phyloP scores from a whole-genome alignment of 2,329 filamentous ascomycete genomes.

The Colletotrichum shisoi region DNA sequence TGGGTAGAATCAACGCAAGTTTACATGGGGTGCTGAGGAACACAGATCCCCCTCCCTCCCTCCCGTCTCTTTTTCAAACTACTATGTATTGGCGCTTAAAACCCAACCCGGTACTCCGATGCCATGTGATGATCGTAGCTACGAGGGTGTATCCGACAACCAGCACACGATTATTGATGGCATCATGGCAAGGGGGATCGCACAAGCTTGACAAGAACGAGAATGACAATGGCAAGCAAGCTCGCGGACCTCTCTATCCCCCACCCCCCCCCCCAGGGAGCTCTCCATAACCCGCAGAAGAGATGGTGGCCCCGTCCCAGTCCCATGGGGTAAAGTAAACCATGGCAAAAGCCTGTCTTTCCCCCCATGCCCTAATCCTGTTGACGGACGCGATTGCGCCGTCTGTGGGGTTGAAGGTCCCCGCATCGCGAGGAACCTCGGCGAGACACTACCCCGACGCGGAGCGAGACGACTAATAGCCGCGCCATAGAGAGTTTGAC shows the following conservation, averaged over 20 bases:
- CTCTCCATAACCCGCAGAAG: slow-evolving; percentile 9
- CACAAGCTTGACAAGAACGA: slow-evolving; percentile 7
- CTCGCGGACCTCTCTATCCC: slow-evolving; percentile 5
- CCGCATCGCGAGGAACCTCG: slow-evolving; percentile 21
- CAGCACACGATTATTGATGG: background rate
- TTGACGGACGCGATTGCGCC: slow-evolving; percentile 22
- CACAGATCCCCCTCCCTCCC: too few relatives aligned
- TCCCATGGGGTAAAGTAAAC: slow-evolving; percentile 7
- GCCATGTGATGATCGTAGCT: background rate
- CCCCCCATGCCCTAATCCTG: slow-evolving; percentile 16
- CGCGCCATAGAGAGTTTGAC: slow-evolving; percentile 26
- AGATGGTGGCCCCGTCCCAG: background rate
- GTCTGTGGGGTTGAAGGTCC: slow-evolving; percentile 17
- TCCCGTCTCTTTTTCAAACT: background rate
- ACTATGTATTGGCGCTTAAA: slow-evolving; percentile 14
- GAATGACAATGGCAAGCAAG: background rate
- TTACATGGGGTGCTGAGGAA: too few relatives aligned
- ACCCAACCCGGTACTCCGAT: background rate
- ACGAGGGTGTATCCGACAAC: background rate
- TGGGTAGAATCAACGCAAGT: too few relatives aligned
- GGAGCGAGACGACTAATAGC: slow-evolving; percentile 16
- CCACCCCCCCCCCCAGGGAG: too few relatives aligned
- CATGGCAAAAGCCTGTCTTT: slow-evolving; percentile 1
- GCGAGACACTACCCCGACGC: slow-evolving; percentile 28
- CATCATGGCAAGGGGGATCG: background rate